phyloP scores from a whole-genome alignment of 75 land plant genomes.

The Chamaecyparis obtusa region DNA sequence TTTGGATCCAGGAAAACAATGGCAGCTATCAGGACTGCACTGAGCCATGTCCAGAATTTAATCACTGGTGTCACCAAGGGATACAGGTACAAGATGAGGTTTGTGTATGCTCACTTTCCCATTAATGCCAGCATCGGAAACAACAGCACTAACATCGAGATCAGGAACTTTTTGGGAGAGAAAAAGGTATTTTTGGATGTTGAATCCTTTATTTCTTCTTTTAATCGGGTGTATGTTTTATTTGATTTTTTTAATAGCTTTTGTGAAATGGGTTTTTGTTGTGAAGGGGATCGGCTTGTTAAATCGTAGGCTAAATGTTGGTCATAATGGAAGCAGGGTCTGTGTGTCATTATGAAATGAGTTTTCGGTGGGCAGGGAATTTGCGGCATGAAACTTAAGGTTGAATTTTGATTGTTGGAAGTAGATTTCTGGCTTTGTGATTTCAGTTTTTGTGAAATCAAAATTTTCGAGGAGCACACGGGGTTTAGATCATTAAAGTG shows the following conservation, averaged over 20 bases:
- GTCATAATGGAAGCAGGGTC: no score
- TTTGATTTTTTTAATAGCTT: not conserved
- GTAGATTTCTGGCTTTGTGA: no score
- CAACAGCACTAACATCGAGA: slow-evolving; percentile 59
- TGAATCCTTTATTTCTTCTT: not conserved
- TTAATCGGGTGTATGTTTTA: not conserved
- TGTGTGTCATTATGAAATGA: no score
- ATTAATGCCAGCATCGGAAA: slow-evolving; percentile 72
- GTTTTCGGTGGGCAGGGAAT: no score
- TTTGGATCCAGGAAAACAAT: slow-evolving; percentile 78
- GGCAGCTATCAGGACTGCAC: slow-evolving; percentile 84
- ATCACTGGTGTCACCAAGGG: slow-evolving; percentile 90
- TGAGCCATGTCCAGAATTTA: slow-evolving; percentile 75
- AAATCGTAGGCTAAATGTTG: no score
- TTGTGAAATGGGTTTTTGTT: no score
- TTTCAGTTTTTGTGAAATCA: no score
- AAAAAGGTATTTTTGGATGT: slow-evolving; percentile 53
- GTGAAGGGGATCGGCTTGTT: no score
- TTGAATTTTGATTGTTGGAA: no score
- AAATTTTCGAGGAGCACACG: no score
- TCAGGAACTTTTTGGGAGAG: slow-evolving; percentile 89
- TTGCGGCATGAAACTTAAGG: not conserved
- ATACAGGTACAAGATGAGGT: slow-evolving; percentile 82
- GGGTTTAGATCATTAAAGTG: no score
- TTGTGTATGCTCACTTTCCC: slow-evolving; percentile 90